Conservation (phyloP, 495 filamentous ascomycete species). For the Penicillium flavigenum region DNA sequence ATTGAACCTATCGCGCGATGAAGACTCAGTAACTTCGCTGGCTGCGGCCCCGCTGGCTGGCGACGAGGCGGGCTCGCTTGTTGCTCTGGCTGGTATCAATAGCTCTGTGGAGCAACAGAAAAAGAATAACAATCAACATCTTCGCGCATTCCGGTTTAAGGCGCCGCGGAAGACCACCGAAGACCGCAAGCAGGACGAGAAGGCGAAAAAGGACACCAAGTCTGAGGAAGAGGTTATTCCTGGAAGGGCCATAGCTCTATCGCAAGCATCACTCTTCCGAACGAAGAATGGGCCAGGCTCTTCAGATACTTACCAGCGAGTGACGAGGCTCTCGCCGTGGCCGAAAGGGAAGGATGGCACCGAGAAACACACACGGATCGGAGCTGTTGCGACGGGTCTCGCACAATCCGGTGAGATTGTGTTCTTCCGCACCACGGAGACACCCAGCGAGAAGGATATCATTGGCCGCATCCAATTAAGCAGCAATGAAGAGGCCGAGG, state of each 20-base stretch:
- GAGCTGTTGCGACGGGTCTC: conserved; percentile 71
- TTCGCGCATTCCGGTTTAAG: conserved; percentile 72
- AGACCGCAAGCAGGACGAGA: conserved; percentile 20
- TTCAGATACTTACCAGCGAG: conserved; percentile 73
- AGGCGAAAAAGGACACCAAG: conserved; percentile 29
- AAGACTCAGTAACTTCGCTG: conserved; percentile 87
- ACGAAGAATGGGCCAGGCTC: conserved; percentile 42
- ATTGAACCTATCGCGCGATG: conserved; percentile 77
- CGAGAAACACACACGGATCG: conserved; percentile 51
- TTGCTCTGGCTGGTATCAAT: conserved; percentile 83
- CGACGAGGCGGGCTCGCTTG: conserved; percentile 47
- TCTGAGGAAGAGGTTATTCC: conserved; percentile 24
- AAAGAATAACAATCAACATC: conserved; percentile 81
- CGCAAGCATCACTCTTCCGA: conserved; percentile 63
- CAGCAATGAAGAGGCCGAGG: conserved; percentile 68
- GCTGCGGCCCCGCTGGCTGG: conserved; percentile 57
- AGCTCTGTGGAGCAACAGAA: conserved; percentile 67
- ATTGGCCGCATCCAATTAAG: conserved; percentile 64
- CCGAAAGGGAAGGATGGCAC: conserved; percentile 37
- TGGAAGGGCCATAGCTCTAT: conserved; percentile 53
- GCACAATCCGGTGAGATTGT: conserved; percentile 74
- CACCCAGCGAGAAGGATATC: conserved; percentile 56
- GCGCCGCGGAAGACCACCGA: conserved; percentile 36
- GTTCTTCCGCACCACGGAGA: conserved; percentile 66
- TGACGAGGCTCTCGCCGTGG: conserved; percentile 69